These are phyloP conservation scores for Carallia brachiata DNA, from an alignment of 345 rosid genomes.

Conservation along the genomic window DNA sequence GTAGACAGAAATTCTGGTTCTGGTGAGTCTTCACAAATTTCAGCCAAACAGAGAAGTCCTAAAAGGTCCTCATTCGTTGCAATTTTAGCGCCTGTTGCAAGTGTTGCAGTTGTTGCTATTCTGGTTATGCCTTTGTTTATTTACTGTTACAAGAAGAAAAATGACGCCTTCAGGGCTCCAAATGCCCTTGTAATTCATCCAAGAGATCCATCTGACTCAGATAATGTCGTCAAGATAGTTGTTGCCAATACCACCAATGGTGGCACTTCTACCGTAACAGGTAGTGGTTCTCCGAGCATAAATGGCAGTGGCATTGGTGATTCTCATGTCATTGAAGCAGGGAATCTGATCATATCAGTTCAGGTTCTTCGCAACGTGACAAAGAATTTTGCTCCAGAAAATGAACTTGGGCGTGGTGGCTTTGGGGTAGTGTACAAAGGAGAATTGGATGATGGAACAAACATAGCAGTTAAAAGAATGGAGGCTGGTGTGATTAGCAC, in stretches of 20 bases:
- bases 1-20: slow-evolving; percentile 25
- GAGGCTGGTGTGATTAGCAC: slow-evolving; percentile 57
- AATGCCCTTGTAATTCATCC: slow-evolving; percentile 65
- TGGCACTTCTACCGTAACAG: slow-evolving; percentile 39
- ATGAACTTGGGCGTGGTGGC: slow-evolving; percentile 79
- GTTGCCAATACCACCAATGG: slow-evolving; percentile 50
- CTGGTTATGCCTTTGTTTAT: slow-evolving; percentile 45
- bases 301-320: slow-evolving; percentile 46
- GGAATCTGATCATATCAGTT: slow-evolving; percentile 66
- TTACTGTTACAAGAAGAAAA: slow-evolving; percentile 46
- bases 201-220: slow-evolving; percentile 58
- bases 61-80: slow-evolving; percentile 34
- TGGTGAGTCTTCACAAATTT: slow-evolving; percentile 24
- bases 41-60: slow-evolving; percentile 21
- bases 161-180: slow-evolving; percentile 29
- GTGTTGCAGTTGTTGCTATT: slow-evolving; percentile 40
- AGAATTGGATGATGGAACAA: slow-evolving; percentile 65
- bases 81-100: slow-evolving; percentile 49
- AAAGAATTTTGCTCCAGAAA: slow-evolving; percentile 55
- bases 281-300: slow-evolving; percentile 53
- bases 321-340: slow-evolving; percentile 65
- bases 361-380: slow-evolving; percentile 77
- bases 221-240: slow-evolving; percentile 51
- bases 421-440: slow-evolving; percentile 80
- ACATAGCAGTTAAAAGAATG: slow-evolving; percentile 80